Conservation (phyloP, 768 basidiomycete genomes). For the Kwoniella sp. region DNA sequence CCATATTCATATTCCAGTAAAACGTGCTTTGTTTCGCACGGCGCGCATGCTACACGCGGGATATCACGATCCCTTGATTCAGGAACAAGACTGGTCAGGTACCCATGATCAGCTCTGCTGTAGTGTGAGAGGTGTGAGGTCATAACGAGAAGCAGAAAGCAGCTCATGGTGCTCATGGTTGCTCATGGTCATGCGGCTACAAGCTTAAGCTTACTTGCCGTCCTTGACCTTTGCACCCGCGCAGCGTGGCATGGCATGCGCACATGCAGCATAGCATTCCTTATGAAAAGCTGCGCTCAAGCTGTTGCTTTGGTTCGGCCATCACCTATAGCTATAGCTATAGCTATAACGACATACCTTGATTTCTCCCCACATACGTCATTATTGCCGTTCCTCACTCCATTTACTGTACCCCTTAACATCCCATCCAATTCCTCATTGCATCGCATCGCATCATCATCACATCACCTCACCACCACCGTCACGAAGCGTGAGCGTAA, state of each 20-base stretch:
- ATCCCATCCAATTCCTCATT: not conserved
- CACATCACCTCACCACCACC: not conserved
- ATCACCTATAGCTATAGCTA: not conserved
- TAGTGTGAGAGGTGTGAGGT: no score
- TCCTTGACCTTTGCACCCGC: no score
- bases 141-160: not conserved
- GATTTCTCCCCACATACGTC: slow-evolving; percentile 1
- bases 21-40: not conserved
- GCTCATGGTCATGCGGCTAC: not conserved
- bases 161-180: not conserved
- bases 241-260: no score
- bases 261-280: no score
- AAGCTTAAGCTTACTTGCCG: not conserved
- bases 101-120: not conserved
- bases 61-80: not conserved
- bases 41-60: no score
- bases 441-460: not conserved
- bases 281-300: no score
- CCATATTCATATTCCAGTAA: not conserved
- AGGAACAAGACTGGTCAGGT: not conserved
- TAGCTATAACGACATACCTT: no score
- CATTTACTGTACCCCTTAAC: no score
- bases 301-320: not conserved
- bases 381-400: not conserved
- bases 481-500: no score